phyloP scores from a whole-genome alignment of 192 early-diverging fungal species.

The Rhizoclosmatium sp. region DNA sequence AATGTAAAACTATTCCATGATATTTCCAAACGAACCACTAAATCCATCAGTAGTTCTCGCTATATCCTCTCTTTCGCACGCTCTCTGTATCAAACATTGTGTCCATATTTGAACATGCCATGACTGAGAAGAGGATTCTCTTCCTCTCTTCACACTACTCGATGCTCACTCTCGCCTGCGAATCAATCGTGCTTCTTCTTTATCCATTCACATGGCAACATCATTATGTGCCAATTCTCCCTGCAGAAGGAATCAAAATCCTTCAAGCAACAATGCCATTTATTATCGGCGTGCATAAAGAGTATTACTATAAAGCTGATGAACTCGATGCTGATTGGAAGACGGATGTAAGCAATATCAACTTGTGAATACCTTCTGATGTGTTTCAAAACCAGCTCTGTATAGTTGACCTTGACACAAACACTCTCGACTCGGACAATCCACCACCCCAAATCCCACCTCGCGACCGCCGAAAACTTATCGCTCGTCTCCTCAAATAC shows the following conservation, averaged over 20 bases:
- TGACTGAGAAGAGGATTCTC: slow-evolving; percentile 76
- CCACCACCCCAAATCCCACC: slow-evolving; percentile 57
- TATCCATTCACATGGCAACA: slow-evolving; percentile 83
- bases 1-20: slow-evolving; percentile 61
- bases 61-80: slow-evolving; percentile 76
- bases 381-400: slow-evolving; percentile 33
- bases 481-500: slow-evolving; percentile 65
- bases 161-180: slow-evolving; percentile 75
- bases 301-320: slow-evolving; percentile 51
- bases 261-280: slow-evolving; percentile 82
- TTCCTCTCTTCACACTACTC: slow-evolving; percentile 71
- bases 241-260: slow-evolving; percentile 65
- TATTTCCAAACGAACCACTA: not conserved
- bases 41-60: slow-evolving; percentile 65
- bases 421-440: slow-evolving; percentile 56
- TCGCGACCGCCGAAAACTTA: slow-evolving; percentile 70
- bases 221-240: slow-evolving; percentile 79
- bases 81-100: slow-evolving; percentile 72
- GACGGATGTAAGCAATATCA: slow-evolving; percentile 62
- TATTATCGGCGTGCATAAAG: slow-evolving; percentile 74
- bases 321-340: slow-evolving; percentile 63
- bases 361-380: not conserved
- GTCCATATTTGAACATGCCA: slow-evolving; percentile 73
- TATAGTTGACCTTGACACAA: slow-evolving; percentile 76
- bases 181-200: slow-evolving; percentile 67